Percentiles rank a stretch among this genome's conserved stretches.
These are phyloP conservation scores for Coemansia javaensis DNA, from an alignment of 192 early-diverging fungal species.

Conservation along the genomic window DNA sequence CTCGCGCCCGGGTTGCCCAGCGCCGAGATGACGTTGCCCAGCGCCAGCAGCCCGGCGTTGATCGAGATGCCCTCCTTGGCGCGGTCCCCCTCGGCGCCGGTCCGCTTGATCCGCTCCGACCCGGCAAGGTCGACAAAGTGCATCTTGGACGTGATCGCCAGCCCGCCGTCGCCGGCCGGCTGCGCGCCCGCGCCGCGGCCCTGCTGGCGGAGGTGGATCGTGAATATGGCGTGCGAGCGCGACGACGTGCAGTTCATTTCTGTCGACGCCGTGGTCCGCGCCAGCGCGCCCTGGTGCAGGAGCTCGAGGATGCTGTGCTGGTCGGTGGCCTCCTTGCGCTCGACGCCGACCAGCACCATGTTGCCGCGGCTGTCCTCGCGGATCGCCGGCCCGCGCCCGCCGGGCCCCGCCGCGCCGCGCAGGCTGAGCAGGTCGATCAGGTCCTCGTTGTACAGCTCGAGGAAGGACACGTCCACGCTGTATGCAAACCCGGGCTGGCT, in stretches of 20 bases:
- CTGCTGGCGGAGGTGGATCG: conserved; percentile 77
- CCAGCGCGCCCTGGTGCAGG: conserved; percentile 67
- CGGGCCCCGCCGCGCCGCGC: conserved; percentile 28
- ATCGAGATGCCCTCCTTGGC: conserved; percentile 97
- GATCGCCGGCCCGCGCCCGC: conserved; percentile 58
- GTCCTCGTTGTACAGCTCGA: conserved; percentile 98
- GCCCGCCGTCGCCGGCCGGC: conserved; percentile 5
- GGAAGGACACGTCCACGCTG: conserved; percentile 70
- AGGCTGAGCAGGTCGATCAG: conserved; percentile 77
- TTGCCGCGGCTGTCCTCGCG: conserved; percentile 84
- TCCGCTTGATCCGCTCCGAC: conserved; percentile 92
- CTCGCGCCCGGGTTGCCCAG: conserved; percentile 62
- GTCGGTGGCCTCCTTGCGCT: conserved; percentile 61
- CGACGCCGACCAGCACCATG: conserved; percentile 82
- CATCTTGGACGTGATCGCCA: conserved; percentile 74
- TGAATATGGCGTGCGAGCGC: conserved; percentile 96
- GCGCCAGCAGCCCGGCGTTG: conserved; percentile 89
- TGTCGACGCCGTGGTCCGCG: conserved; percentile 85
- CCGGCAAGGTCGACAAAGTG: conserved; percentile 99
- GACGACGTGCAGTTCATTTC: conserved; percentile 97
- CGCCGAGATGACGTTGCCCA: conserved; percentile 97
- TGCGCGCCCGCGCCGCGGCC: conserved; percentile 48
- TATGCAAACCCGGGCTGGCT: conserved; percentile 20
- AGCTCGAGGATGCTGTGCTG: conserved; percentile 65
- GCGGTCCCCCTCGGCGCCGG: conserved; percentile 89